Conservation (phyloP, 2,329 filamentous ascomycete genomes). For the Rhexocercosporidium sp. region DNA sequence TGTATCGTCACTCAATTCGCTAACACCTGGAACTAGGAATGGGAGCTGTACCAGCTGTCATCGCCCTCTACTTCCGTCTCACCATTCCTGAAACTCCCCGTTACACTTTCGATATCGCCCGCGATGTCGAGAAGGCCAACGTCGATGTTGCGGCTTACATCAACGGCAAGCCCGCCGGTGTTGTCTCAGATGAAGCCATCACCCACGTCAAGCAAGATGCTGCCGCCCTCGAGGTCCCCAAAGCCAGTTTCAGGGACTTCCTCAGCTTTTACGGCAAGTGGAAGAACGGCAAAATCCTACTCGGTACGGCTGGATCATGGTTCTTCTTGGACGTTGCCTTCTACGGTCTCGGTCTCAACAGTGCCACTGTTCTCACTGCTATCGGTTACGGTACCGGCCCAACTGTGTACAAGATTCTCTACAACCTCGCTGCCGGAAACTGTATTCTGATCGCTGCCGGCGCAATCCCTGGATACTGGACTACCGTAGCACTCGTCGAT, state of each 20-base stretch:
- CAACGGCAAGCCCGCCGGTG: slow-evolving; percentile 61
- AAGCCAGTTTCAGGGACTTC: slow-evolving; percentile 77
- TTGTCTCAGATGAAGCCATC: slow-evolving; percentile 69
- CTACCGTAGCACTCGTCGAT: slow-evolving; percentile 75
- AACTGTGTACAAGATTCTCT: slow-evolving; percentile 72
- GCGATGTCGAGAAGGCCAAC: slow-evolving; percentile 75
- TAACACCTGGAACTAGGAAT: slow-evolving; percentile 56
- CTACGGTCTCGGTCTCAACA: slow-evolving; percentile 76
- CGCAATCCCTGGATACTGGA: slow-evolving; percentile 82
- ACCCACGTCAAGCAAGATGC: slow-evolving; percentile 59
- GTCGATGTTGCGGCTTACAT: slow-evolving; percentile 78
- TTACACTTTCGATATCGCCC: slow-evolving; percentile 83
- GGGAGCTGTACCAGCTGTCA: slow-evolving; percentile 78
- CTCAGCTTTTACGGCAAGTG: slow-evolving; percentile 69
- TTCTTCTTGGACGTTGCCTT: slow-evolving; percentile 62
- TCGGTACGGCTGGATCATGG: slow-evolving; percentile 84
- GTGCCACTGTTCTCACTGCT: slow-evolving; percentile 70
- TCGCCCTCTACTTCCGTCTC: slow-evolving; percentile 83
- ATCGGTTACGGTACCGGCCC: slow-evolving; percentile 72
- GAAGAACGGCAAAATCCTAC: slow-evolving; percentile 74
- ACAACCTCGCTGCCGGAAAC: slow-evolving; percentile 75
- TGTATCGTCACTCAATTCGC: background rate
- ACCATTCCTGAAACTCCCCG: slow-evolving; percentile 88
- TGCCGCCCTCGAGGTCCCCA: slow-evolving; percentile 64
- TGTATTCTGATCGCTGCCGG: slow-evolving; percentile 80